Percentiles rank a stretch among this genome's conserved stretches.
phyloP scores from a whole-genome alignment of 1,139 yeast species.

The Pichia terricola region DNA sequence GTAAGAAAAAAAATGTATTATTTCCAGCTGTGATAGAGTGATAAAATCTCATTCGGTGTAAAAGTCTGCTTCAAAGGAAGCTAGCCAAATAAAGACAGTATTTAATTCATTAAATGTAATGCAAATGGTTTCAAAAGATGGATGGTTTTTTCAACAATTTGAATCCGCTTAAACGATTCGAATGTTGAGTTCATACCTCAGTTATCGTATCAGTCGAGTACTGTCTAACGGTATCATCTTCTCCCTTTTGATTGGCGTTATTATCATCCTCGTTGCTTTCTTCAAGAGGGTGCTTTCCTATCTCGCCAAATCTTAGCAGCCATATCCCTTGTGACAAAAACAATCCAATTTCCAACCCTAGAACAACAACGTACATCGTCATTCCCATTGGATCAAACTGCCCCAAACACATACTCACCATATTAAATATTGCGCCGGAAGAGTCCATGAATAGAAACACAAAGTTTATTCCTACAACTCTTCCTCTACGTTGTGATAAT shows the following conservation, averaged over 20 bases:
- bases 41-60: too few relatives aligned
- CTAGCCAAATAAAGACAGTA: too few relatives aligned
- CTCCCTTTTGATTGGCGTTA: neutral
- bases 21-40: too few relatives aligned
- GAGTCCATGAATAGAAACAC: slow-evolving; percentile 41
- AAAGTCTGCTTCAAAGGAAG: too few relatives aligned
- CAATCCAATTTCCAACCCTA: slow-evolving; percentile 42
- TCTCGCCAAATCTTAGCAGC: slow-evolving; percentile 30
- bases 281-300: neutral
- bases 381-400: slow-evolving; percentile 42
- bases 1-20: too few relatives aligned
- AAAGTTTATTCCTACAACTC: slow-evolving; percentile 55
- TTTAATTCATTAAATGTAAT: too few relatives aligned
- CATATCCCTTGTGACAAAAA: slow-evolving; percentile 39
- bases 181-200: too few relatives aligned
- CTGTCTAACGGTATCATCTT: too few relatives aligned
- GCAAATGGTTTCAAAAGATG: too few relatives aligned
- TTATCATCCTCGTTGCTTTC: neutral
- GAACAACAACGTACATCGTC: slow-evolving; percentile 41
- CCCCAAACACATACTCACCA: slow-evolving; percentile 43
- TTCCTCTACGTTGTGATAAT: slow-evolving; percentile 64
- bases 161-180: too few relatives aligned
- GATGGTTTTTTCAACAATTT: too few relatives aligned
- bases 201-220: too few relatives aligned
- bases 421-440: slow-evolving; percentile 43